Conservation (phyloP, 768 basidiomycete genomes). For the Suillus lakei region DNA sequence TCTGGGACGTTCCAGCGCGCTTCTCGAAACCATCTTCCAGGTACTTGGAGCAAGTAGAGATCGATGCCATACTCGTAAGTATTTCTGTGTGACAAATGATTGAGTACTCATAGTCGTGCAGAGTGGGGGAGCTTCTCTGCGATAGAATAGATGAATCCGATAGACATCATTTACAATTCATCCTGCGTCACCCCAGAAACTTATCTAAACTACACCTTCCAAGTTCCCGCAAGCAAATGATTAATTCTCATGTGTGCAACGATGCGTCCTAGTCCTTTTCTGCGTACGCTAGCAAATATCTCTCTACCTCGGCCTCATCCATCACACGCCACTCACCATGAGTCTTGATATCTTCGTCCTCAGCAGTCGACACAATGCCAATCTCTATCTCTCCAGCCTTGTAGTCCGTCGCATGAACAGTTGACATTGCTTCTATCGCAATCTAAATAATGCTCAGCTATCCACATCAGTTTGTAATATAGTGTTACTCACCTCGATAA, state of each 20-base stretch:
- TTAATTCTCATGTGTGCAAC: slow-evolving; percentile 2
- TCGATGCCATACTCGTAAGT: slow-evolving; percentile 68
- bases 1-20: slow-evolving; percentile 71
- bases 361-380: slow-evolving; percentile 81
- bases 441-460: slow-evolving; percentile 52
- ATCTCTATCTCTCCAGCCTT: slow-evolving; percentile 96
- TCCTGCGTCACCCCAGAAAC: background rate
- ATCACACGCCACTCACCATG: slow-evolving; percentile 82
- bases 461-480: background rate
- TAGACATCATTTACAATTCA: background rate
- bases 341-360: slow-evolving; percentile 74
- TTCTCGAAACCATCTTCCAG: slow-evolving; percentile 58
- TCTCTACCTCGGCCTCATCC: slow-evolving; percentile 77
- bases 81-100: background rate
- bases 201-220: background rate
- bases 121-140: slow-evolving; percentile 73
- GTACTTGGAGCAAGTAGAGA: slow-evolving; percentile 59
- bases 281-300: slow-evolving; percentile 82
- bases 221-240: background rate
- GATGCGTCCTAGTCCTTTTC: slow-evolving; percentile 69
- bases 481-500: slow-evolving; percentile 77
- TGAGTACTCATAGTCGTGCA: slow-evolving; percentile 25
- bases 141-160: slow-evolving; percentile 22
- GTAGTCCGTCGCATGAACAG: slow-evolving; percentile 94
- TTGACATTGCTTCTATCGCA: slow-evolving; percentile 94